Evolutionary conservation across 2,329 filamentous ascomycete species (phyloP).

Genomic region (Didymella arachidicola): DNA sequence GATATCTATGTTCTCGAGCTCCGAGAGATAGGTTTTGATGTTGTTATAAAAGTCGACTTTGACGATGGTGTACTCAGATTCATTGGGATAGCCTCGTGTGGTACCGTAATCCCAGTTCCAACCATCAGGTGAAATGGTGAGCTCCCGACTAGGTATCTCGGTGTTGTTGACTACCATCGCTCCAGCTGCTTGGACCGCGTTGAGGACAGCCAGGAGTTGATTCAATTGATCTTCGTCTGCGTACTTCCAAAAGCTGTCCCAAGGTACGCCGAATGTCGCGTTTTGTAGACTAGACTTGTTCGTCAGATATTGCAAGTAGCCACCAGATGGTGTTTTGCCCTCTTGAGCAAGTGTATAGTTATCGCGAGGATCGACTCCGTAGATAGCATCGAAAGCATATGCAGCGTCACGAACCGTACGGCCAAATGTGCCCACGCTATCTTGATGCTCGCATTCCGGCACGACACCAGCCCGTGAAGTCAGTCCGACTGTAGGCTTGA

Average conservation of each 20-base stretch:
- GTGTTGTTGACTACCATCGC: conserved; percentile 74
- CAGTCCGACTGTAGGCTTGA: conserved; percentile 78
- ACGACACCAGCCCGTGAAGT: conserved; percentile 67
- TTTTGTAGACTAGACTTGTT: conserved; percentile 63
- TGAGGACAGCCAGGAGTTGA: conserved; percentile 60
- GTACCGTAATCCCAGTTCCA: conserved; percentile 78
- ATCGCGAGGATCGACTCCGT: conserved; percentile 68
- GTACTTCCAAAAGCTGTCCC: conserved; percentile 73
- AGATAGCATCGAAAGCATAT: conserved; percentile 72
- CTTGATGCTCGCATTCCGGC: conserved; percentile 72
- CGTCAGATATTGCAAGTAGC: conserved; percentile 66
- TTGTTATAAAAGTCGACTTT: conserved; percentile 76
- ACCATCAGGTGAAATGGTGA: conserved; percentile 69
- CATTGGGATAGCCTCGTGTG: conserved; percentile 69
- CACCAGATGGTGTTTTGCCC: conserved; percentile 61
- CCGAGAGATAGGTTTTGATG: conserved; percentile 68
- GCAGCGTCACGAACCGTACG: conserved; percentile 74
- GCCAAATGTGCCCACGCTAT: conserved; percentile 73
- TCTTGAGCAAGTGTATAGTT: conserved; percentile 70
- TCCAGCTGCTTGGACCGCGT: conserved; percentile 65
- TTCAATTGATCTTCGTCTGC: conserved; percentile 64
- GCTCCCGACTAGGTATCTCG: conserved; percentile 70
- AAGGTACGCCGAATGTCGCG: conserved; percentile 74
- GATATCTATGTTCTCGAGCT: conserved; percentile 61
- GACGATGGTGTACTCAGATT: conserved; percentile 76